These are phyloP conservation scores for Diaporthe citrichinensis DNA, from an alignment of 2,329 filamentous ascomycete species.

Conservation along the genomic window DNA sequence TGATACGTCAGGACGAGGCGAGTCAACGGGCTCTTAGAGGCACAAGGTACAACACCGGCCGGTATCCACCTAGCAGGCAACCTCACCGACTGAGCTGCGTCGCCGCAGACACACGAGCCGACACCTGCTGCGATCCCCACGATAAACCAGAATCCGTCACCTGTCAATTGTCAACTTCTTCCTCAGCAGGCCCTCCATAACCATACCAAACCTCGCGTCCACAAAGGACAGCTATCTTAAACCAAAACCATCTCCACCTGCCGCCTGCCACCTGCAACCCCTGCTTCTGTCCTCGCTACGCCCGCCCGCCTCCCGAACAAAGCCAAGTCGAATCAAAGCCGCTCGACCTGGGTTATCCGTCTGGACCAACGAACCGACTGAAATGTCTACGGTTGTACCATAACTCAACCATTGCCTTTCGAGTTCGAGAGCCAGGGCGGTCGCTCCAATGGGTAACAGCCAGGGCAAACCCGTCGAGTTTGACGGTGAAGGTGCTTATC, in stretches of 20 bases:
- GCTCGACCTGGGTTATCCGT: slow-evolving; percentile 32
- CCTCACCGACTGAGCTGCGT: slow-evolving; percentile 34
- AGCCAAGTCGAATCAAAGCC: slow-evolving; percentile 37
- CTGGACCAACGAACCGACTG: slow-evolving; percentile 28
- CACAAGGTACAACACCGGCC: slow-evolving; percentile 24
- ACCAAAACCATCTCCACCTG: slow-evolving; percentile 24
- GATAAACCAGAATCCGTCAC: not conserved
- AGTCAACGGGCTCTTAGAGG: slow-evolving; percentile 24
- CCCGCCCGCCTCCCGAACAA: slow-evolving; percentile 27
- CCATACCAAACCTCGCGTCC: slow-evolving; percentile 3
- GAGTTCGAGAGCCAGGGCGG: slow-evolving; percentile 40
- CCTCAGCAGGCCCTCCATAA: not conserved
- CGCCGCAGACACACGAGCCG: slow-evolving; percentile 30
- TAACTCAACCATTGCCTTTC: slow-evolving; percentile 33
- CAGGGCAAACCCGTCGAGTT: slow-evolving; percentile 94
- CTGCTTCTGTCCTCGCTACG: slow-evolving; percentile 16
- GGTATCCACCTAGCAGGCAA: slow-evolving; percentile 34
- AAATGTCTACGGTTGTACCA: slow-evolving; percentile 35
- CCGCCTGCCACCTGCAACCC: slow-evolving; percentile 19
- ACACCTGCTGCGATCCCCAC: slow-evolving; percentile 28
- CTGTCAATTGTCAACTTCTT: slow-evolving; percentile 19
- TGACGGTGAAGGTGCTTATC: slow-evolving; percentile 86
- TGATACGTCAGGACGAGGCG: slow-evolving; percentile 14
- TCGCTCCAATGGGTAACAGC: slow-evolving; percentile 84
- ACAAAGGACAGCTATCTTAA: slow-evolving; percentile 28